Percentiles rank a stretch among this genome's conserved stretches.
Conservation (phyloP, 352 stramenopile species). For the Globisporangium polare region DNA sequence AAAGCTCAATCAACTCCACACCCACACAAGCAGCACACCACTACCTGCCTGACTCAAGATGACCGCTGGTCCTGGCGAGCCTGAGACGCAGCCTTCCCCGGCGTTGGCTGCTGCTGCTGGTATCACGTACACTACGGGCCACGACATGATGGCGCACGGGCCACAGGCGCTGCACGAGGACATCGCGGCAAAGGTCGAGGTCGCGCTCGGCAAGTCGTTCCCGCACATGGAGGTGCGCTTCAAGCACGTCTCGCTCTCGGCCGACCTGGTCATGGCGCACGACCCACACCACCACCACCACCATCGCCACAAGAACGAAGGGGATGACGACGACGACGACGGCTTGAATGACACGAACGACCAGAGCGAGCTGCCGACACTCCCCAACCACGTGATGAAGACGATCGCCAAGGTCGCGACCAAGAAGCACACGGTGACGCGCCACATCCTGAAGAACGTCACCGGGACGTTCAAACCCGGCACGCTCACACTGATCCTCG, state of each 20-base stretch:
- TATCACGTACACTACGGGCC: conserved; percentile 24
- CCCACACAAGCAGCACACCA: neutral
- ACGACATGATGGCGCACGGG: conserved; percentile 28
- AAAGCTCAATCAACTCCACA: neutral
- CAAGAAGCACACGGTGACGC: conserved; percentile 14
- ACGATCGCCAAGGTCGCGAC: conserved; percentile 14
- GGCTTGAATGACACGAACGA: neutral
- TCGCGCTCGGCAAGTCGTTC: conserved; percentile 28
- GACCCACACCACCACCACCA: neutral
- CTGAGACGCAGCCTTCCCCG: conserved; percentile 1
- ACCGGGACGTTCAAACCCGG: conserved; percentile 39
- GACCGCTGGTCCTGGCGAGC: conserved; percentile 2
- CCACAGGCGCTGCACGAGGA: conserved; percentile 31
- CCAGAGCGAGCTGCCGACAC: conserved; percentile 32
- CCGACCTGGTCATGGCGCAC: conserved; percentile 27
- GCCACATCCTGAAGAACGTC: conserved; percentile 18
- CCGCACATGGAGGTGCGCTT: conserved; percentile 52
- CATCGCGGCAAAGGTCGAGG: conserved; percentile 30
- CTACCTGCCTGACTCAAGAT: neutral
- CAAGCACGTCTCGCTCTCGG: conserved; percentile 37
- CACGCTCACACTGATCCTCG: conserved; percentile 52
- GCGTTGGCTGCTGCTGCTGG: neutral
- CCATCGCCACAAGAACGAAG: neutral
- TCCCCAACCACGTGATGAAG: conserved; percentile 35
- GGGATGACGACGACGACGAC: neutral